Base-by-base conservation (phyloP, 2,329 filamentous ascomycete genomes). In the Pyricularia sp. region DNA sequence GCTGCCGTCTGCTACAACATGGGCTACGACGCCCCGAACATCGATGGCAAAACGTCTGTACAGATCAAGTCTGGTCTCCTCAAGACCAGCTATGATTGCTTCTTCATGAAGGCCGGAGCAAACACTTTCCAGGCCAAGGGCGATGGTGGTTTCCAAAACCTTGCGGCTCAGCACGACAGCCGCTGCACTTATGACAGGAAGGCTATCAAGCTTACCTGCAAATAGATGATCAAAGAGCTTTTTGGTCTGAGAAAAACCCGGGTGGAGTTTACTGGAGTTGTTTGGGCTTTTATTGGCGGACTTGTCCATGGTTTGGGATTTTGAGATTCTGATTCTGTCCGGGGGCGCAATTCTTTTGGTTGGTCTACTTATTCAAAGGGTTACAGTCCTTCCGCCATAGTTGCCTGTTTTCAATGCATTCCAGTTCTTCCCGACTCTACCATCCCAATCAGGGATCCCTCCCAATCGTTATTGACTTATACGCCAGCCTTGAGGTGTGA, bases 1-100 rank as follows among this genome's bases (percentile, higher is more conserved):
- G 65, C 65, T 26, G 65, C 65, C 36, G 42, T 66, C 65, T 66
- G 65, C 65, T 66, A 66, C 65, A 66, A 66, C 36, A 66, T 66
- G 65, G 65, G 12, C 36, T 66, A 66, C 36, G 14, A 55, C 65
- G 31, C 65, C 10, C 11, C n/a, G n/a, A 36, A 36, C 36, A 25
- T 66, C 25, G 65, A 26, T 20, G 65, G 65, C 65, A 17, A 26
- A 36, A 14, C 42, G 14, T 50, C 36, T 7, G 65, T 28, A 1
- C 11, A 66, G 65, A 33, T 66, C 23, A 66, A 55, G 65, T 28
- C n/a, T 14, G 36, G 65, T 25, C 23, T 50, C n/a, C 65, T 66
- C 65, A 55, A 66, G 23, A 50, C 33, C 65, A 50, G 26, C 36
- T 66, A 50, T 23, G 65, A 66, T 36, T 66, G 65, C 65, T 66